Evolutionary conservation across 495 filamentous ascomycete genomes (phyloP).

Genomic region (Daldinia loculata): DNA sequence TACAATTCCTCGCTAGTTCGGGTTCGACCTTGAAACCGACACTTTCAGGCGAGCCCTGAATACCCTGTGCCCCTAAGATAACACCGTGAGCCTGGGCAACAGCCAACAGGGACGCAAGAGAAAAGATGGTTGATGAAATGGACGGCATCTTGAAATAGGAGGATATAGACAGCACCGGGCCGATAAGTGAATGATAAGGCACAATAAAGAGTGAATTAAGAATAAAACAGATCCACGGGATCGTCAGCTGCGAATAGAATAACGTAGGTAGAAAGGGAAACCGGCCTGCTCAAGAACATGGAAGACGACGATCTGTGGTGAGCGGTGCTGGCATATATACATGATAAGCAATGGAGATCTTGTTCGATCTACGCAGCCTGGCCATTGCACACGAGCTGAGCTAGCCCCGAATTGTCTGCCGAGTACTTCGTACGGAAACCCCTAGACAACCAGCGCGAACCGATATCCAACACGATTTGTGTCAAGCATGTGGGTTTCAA

Average conservation of each 20-base stretch:
- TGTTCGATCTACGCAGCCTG: conserved; percentile 20
- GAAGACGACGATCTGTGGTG: conserved; percentile 26
- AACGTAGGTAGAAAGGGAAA: conserved; percentile 47
- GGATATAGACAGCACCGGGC: conserved; percentile 40
- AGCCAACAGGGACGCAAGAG: conserved; percentile 50
- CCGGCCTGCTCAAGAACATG: conserved; percentile 42
- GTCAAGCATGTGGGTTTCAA: conserved; percentile 42
- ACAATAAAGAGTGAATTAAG: conserved; percentile 50
- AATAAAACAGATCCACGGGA: conserved; percentile 49
- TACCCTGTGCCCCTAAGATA: conserved; percentile 54
- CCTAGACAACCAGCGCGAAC: conserved; percentile 32
- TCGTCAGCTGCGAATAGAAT: conserved; percentile 43
- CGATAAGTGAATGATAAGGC: conserved; percentile 40
- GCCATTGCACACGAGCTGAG: background rate
- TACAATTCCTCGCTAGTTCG: conserved; percentile 58
- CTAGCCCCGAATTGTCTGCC: conserved; percentile 13
- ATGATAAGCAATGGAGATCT: conserved; percentile 11
- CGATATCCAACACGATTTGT: conserved; percentile 44
- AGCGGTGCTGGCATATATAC: conserved; percentile 38
- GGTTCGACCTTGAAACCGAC: conserved; percentile 57
- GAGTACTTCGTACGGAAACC: conserved; percentile 10
- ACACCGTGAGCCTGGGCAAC: conserved; percentile 53
- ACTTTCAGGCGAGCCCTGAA: conserved; percentile 49
- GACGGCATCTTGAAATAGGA: conserved; percentile 47
- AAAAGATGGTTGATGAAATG: conserved; percentile 41